Evolutionary conservation across 1,284 basidiomycete genomes (phyloP).

Genomic region (Tilletia caries): DNA sequence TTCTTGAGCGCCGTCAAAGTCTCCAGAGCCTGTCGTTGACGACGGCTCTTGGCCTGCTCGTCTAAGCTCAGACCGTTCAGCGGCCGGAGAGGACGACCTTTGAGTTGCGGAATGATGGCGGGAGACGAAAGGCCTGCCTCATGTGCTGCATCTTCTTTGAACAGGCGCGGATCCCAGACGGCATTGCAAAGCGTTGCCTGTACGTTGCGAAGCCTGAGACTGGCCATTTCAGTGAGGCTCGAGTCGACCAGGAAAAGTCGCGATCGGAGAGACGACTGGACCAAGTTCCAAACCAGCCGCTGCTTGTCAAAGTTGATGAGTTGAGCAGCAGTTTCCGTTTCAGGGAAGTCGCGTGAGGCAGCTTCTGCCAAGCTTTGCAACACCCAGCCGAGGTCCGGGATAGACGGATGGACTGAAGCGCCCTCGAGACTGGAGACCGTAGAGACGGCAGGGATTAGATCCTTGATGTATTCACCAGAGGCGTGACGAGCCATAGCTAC

Average conservation of each 20-base stretch:
- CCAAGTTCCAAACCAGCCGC: conserved; percentile 39
- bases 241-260: conserved; percentile 20
- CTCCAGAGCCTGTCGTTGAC: conserved; percentile 34
- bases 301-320: conserved; percentile 47
- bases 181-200: conserved; percentile 36
- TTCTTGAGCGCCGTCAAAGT: conserved; percentile 16
- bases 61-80: conserved; percentile 28
- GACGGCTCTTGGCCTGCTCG: conserved; percentile 42
- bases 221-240: conserved; percentile 35
- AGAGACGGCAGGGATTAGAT: conserved; percentile 1
- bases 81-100: conserved; percentile 28
- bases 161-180: conserved; percentile 40
- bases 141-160: conserved; percentile 43
- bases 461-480: conserved; percentile 30
- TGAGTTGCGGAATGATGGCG: conserved; percentile 23
- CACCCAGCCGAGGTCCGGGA: conserved; percentile 49
- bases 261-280: conserved; percentile 34
- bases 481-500: conserved; percentile 31
- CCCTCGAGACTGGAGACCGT: not conserved
- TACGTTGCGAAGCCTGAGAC: conserved; percentile 35
- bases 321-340: conserved; percentile 24
- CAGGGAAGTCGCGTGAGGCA: conserved; percentile 20
- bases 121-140: conserved; percentile 32
- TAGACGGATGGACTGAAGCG: conserved; percentile 19
- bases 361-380: conserved; percentile 43